phyloP scores from a whole-genome alignment of 352 stramenopile genomes.

The Globisporangium takayamanum region DNA sequence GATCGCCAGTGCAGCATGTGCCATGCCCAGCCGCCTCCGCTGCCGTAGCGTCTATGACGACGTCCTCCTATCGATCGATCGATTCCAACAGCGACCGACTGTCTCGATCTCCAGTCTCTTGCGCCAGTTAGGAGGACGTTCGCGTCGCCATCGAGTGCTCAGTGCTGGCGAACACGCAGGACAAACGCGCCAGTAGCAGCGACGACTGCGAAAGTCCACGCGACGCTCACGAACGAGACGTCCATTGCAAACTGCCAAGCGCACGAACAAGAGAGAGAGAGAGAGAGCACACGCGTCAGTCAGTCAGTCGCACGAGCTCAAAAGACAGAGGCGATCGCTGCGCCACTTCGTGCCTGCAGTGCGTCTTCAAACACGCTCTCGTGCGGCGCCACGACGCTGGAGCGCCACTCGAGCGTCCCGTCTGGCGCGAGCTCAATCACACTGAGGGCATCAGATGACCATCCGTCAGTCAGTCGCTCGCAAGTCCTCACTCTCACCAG shows the following conservation, averaged over 20 bases:
- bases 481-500: not conserved
- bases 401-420: constrained; percentile 26
- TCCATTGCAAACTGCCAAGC: constrained; percentile 20
- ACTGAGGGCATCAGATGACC: constrained; percentile 8
- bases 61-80: too few species aligned
- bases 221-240: constrained; percentile 6
- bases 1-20: constrained; percentile 68
- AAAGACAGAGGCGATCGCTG: not conserved
- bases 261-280: too few species aligned
- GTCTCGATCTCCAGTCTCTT: too few species aligned
- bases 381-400: constrained; percentile 26
- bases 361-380: constrained; percentile 14
- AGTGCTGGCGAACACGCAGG: not conserved
- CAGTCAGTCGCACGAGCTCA: not conserved
- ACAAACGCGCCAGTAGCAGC: not conserved
- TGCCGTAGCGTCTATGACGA: constrained; percentile 10
- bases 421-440: constrained; percentile 24
- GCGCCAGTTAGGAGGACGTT: not conserved
- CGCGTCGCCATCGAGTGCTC: not conserved
- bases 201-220: not conserved
- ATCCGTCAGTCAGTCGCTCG: not conserved
- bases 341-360: constrained; percentile 19
- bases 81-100: too few species aligned
- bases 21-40: constrained; percentile 16
- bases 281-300: not conserved